Base-by-base conservation (phyloP, 2,329 filamentous ascomycete species). In the Phaeophleospora eucalypticola region DNA sequence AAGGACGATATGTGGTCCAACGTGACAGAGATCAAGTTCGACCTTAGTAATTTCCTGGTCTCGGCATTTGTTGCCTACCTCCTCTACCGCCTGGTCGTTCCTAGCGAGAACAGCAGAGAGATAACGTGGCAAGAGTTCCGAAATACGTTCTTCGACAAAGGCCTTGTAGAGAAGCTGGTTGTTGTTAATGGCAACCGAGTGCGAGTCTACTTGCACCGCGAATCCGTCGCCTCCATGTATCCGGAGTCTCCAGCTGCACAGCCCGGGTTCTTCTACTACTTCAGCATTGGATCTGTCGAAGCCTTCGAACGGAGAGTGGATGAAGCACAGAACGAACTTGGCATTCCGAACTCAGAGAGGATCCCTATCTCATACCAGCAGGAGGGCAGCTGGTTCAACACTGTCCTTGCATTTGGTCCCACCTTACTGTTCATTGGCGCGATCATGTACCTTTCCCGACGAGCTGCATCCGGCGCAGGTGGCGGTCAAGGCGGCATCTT, bases 121-220 rank as follows among this genome's bases (percentile, higher is more conserved):
- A 96, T 98, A 49, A 97, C 93, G 45, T 98, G 89, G 88, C 90
- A 98, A 71, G 93, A 98, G 71, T 88, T 98, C 71, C 79, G 87
- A 53, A 90, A 82, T 58, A 93, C 89, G 24, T 97, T 95, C 76
- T 76, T 98, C 51, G 89, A 96, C 71, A 96, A 95, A 75, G 93
- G 93, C 6, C 78, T 98, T 18, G 90, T 98, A 16, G 87, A 96
- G 71, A 96, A 90, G 73, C 78, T 98, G 58, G 83, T 84, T 15
- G 84, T 95, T 27, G 79, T 95, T 42, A 83, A 89, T 58, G 80
- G 83, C 54, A 83, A 81, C 60, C 81, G 80, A 52, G 93, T 97
- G 37, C 81, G 86, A 45, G 87, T 96, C 24, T 81, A 88, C 56
- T 75, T 93, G 40, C 83, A 94, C 65, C 83, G 86, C 40, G 84